Percentiles rank a stretch among this genome's conserved stretches.
phyloP scores from a whole-genome alignment of 495 filamentous ascomycete genomes.

The Lophiotrema nucula region DNA sequence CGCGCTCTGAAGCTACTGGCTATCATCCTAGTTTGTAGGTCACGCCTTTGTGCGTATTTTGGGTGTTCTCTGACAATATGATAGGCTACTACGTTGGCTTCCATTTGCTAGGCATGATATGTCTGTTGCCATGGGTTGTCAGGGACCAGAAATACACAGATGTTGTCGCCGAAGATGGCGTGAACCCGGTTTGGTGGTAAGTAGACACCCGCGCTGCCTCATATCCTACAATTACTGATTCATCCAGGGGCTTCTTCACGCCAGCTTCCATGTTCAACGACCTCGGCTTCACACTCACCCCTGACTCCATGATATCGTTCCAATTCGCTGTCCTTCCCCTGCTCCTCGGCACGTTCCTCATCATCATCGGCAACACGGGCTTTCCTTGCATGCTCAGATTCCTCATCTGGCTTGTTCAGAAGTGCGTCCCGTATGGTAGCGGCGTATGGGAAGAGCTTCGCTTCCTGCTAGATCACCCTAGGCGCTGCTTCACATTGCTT shows the following conservation, averaged over 20 bases:
- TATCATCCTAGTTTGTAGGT: conserved; percentile 60
- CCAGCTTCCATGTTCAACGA: conserved; percentile 85
- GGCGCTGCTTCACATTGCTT: conserved; percentile 89
- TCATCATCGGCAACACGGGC: conserved; percentile 90
- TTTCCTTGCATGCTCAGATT: conserved; percentile 92
- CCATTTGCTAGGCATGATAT: conserved; percentile 68
- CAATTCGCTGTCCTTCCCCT: conserved; percentile 71
- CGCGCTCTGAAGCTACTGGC: conserved; percentile 83
- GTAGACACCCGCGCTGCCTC: conserved; percentile 16
- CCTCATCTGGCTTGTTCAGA: conserved; percentile 74
- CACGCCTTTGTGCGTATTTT: background rate
- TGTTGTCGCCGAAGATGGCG: conserved; percentile 59
- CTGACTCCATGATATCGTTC: conserved; percentile 90
- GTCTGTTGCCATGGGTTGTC: conserved; percentile 78
- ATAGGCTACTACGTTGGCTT: conserved; percentile 72
- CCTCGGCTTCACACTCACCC: conserved; percentile 75
- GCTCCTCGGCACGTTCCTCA: conserved; percentile 72
- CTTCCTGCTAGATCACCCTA: conserved; percentile 90
- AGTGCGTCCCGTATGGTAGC: conserved; percentile 56
- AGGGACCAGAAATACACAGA: conserved; percentile 57
- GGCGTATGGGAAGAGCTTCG: conserved; percentile 81
- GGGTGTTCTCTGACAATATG: background rate
- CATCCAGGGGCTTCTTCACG: conserved; percentile 72
- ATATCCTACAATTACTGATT: background rate
- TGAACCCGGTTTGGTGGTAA: conserved; percentile 77